Evolutionary conservation across 805 yeast species (phyloP), one percentile per base, ranked within the genome.

Genomic region (Kuraishia capsulata): DNA sequence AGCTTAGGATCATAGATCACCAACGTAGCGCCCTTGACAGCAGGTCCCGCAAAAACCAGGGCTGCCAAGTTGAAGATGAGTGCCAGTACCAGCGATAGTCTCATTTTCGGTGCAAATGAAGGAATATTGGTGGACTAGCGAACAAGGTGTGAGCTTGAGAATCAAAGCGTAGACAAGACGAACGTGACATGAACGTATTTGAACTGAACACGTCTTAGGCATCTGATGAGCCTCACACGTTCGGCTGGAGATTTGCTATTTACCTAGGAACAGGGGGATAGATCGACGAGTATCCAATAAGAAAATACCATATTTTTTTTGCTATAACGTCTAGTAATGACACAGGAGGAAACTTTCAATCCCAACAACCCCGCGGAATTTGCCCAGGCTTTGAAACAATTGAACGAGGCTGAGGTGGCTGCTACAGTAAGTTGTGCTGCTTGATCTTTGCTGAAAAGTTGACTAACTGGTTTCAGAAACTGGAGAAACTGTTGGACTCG

Each of bases 381-480:
- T 37, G 73, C 75, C 5, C 76, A 76, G 13, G 71, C 85, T 0
- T 75, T 75, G 53, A 65, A 73, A 47, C 71, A 78, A 48, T 57
- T 83, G 33, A 69, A 69, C 39, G 82, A 80, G 41, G 92, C 87
- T 2, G 92, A 83, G 52, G 53, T 61, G 42, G 80, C 85, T 1
- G 77, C 81, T 2, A 59, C 67, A 3, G 73, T 62, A 52, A 37
- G 68, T 61, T 26, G 21, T 13, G 16, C 17, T 11, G 33, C 35
- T 16, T 28, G 6, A 3, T 16, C 14, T 18, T 16, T n/a, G 30
- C 5, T 13, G 20, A 10, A 20, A 16, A 4, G 11, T 17, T n/a
- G 31, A 30, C 29, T 37, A 36, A 42, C 26, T 5, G 21, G 8
- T 26, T 14, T 33, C 35, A 53, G 69, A 52, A 65, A 42, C 60